Evolutionary conservation across 352 stramenopile genomes (phyloP).

Genomic region (Pythium angustatum): DNA sequence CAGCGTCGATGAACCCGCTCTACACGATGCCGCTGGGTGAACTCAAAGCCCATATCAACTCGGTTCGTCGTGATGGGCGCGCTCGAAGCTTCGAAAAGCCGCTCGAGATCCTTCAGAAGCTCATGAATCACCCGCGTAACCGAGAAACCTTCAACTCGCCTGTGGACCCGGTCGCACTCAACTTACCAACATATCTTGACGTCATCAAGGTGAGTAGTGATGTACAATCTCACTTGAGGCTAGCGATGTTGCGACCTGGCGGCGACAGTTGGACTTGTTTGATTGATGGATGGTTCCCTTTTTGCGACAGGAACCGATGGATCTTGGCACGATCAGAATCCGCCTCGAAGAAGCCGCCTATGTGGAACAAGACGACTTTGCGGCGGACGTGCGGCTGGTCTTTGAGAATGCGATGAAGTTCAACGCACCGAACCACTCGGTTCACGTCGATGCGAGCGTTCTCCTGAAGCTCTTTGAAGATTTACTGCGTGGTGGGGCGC

Average conservation of each 20-base stretch:
- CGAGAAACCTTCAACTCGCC: conserved; percentile 73
- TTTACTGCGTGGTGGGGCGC: conserved; percentile 40
- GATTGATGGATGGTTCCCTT: conserved; percentile 4
- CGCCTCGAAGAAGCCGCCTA: conserved; percentile 85
- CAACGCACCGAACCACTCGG: conserved; percentile 75
- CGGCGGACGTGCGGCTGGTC: conserved; percentile 77
- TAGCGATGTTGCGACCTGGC: not conserved
- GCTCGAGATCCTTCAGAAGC: conserved; percentile 61
- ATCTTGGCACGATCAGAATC: conserved; percentile 87
- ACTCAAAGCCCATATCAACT: conserved; percentile 65
- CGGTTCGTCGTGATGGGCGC: conserved; percentile 59
- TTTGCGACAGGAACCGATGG: conserved; percentile 77
- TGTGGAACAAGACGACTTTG: conserved; percentile 81
- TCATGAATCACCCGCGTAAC: conserved; percentile 78
- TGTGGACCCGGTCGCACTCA: conserved; percentile 67
- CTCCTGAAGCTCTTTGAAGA: conserved; percentile 72
- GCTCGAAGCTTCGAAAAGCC: conserved; percentile 69
- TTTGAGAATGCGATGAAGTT: conserved; percentile 91
- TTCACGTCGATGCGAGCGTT: conserved; percentile 68
- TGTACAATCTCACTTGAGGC: not conserved
- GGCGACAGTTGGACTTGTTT: conserved; percentile 6
- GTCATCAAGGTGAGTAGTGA: conserved; percentile 48
- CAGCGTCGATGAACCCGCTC: conserved; percentile 41
- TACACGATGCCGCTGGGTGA: conserved; percentile 58
- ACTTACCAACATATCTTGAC: conserved; percentile 68